Evolutionary conservation across 306 rosid genomes (phyloP).

Genomic region (Quercus dentata): DNA sequence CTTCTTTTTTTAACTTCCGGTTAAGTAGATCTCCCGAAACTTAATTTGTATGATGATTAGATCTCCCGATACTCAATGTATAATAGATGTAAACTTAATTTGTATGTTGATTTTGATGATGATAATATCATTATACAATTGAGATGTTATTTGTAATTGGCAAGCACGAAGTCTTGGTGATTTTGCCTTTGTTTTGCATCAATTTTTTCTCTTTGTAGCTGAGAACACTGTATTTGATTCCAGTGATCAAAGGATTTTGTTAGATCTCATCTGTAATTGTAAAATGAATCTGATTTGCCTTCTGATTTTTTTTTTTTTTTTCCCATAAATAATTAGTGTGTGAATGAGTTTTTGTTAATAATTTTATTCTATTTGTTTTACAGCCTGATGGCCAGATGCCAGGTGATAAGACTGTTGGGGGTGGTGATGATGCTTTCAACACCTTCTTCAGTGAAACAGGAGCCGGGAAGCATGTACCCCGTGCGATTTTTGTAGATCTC

Average conservation of each 20-base stretch:
- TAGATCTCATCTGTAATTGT: not conserved
- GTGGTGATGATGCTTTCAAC: slow-evolving; percentile 85
- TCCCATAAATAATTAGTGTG: not conserved
- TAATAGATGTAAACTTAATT: not conserved
- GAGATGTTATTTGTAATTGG: no score
- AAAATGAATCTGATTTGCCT: not conserved
- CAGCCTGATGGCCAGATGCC: slow-evolving; percentile 90
- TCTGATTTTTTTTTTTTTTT: not conserved
- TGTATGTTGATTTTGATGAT: no score
- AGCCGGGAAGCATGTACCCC: slow-evolving; percentile 79
- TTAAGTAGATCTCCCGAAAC: not conserved
- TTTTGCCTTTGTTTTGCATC: no score
- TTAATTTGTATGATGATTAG: not conserved
- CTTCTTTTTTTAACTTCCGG: no score
- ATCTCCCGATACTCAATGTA: not conserved
- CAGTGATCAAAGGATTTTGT: not conserved
- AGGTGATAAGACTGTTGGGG: slow-evolving; percentile 62
- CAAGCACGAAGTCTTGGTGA: no score
- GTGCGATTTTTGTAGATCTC: slow-evolving; percentile 79
- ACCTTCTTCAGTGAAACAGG: slow-evolving; percentile 89
- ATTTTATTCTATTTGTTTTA: not conserved
- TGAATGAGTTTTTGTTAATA: not conserved
- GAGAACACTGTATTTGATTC: not conserved
- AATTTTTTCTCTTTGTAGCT: no score
- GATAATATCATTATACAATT: no score